Conservation (phyloP, 805 yeast species). For the Pichia deserticola region DNA sequence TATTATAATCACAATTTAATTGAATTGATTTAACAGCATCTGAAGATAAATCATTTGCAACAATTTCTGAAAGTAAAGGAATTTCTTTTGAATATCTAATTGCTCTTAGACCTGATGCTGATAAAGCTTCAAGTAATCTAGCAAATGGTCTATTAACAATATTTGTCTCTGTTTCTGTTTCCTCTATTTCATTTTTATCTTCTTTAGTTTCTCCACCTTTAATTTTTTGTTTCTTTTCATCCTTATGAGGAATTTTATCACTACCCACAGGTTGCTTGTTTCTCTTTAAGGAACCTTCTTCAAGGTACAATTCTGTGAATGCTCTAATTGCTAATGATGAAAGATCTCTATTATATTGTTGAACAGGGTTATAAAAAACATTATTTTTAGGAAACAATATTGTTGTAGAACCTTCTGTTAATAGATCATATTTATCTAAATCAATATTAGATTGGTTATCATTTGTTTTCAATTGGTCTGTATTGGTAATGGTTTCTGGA, state of each 20-base stretch:
- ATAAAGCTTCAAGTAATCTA: conserved; percentile 77
- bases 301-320: conserved; percentile 61
- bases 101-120: conserved; percentile 94
- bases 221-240: conserved; percentile 12
- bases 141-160: conserved; percentile 37
- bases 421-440: conserved; percentile 23
- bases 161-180: background rate
- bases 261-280: conserved; percentile 17
- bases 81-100: conserved; percentile 90
- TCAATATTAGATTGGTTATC: conserved; percentile 9
- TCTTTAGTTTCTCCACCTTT: conserved; percentile 4
- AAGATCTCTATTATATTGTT: conserved; percentile 91
- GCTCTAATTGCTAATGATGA: conserved; percentile 81
- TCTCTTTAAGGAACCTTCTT: conserved; percentile 26
- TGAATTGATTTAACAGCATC: conserved; percentile 81
- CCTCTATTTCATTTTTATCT: conserved; percentile 2
- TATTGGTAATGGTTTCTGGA: background rate
- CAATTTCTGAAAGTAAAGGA: conserved; percentile 60
- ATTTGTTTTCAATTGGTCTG: background rate
- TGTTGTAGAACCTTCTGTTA: conserved; percentile 76
- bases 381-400: conserved; percentile 77
- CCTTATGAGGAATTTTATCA: conserved; percentile 13
- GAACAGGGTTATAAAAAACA: conserved; percentile 94
- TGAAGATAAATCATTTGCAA: conserved; percentile 85
- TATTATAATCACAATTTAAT: conserved; percentile 62